Percentiles rank a stretch among this genome's conserved stretches.
phyloP scores from a whole-genome alignment of 1,139 yeast genomes.

The Kodamaea alishanica region DNA sequence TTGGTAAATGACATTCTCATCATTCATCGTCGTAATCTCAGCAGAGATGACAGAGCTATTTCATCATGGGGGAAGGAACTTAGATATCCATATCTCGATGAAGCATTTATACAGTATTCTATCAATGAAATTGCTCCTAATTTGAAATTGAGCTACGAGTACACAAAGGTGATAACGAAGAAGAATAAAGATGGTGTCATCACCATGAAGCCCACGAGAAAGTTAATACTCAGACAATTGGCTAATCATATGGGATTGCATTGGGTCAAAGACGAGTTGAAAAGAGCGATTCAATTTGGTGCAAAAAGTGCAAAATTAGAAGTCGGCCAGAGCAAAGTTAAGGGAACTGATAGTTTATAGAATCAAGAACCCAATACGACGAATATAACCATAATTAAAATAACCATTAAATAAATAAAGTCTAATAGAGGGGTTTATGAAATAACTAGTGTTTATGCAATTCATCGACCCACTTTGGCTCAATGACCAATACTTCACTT shows the following conservation, averaged over 20 bases:
- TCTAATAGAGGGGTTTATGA: neutral
- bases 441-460: constrained; percentile 14
- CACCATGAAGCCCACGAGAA: constrained; percentile 43
- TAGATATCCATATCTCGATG: constrained; percentile 83
- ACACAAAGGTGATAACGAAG: constrained; percentile 27
- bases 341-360: constrained; percentile 53
- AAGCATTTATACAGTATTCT: constrained; percentile 53
- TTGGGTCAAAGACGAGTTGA: constrained; percentile 70
- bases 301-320: constrained; percentile 93
- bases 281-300: constrained; percentile 95
- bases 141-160: constrained; percentile 41
- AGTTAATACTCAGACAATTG: constrained; percentile 58
- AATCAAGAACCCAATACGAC: neutral
- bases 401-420: neutral
- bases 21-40: constrained; percentile 74
- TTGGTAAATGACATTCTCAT: constrained; percentile 66
- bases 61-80: constrained; percentile 86
- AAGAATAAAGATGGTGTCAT: constrained; percentile 25
- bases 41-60: constrained; percentile 87
- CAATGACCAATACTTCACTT: constrained; percentile 44
- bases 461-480: constrained; percentile 47
- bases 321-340: constrained; percentile 59
- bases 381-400: neutral
- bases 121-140: constrained; percentile 47
- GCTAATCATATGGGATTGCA: constrained; percentile 52